These are phyloP conservation scores for Prunus mira DNA, from an alignment of 306 rosid genomes.

Conservation along the genomic window DNA sequence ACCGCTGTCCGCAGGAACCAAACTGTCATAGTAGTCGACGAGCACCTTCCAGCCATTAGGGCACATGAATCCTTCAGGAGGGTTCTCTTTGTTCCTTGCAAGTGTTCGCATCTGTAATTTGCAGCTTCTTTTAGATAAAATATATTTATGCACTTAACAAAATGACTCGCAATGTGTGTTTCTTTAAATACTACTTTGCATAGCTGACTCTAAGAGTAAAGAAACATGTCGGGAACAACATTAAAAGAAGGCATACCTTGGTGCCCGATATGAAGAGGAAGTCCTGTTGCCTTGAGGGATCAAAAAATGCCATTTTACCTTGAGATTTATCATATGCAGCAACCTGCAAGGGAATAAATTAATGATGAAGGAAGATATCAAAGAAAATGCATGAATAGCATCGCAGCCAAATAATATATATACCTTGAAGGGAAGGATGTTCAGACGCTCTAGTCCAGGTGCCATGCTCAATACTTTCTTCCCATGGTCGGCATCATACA, in stretches of 20 bases:
- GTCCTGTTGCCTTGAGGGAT: conserved; percentile 88
- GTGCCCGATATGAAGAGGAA: conserved; percentile 97
- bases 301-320: conserved; percentile 98
- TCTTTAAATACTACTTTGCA: neutral
- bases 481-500: conserved; percentile 97
- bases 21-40: conserved; percentile 90
- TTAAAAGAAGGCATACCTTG: conserved; percentile 48
- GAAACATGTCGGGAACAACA: neutral
- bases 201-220: neutral
- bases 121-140: conserved; percentile 7
- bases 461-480: conserved; percentile 99
- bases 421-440: conserved; percentile 98
- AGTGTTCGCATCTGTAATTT: conserved; percentile 81
- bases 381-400: neutral
- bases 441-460: conserved; percentile 91
- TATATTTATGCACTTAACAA: neutral
- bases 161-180: neutral
- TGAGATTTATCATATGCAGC: conserved; percentile 96
- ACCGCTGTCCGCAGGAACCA: conserved; percentile 44
- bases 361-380: conserved; percentile 15
- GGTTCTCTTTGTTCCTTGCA: conserved; percentile 88
- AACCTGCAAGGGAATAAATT: conserved; percentile 51
- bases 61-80: conserved; percentile 99
- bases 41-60: conserved; percentile 96
- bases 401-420: neutral